Conservation (phyloP, 805 yeast genomes). For the Priceomyces melissophilus region DNA sequence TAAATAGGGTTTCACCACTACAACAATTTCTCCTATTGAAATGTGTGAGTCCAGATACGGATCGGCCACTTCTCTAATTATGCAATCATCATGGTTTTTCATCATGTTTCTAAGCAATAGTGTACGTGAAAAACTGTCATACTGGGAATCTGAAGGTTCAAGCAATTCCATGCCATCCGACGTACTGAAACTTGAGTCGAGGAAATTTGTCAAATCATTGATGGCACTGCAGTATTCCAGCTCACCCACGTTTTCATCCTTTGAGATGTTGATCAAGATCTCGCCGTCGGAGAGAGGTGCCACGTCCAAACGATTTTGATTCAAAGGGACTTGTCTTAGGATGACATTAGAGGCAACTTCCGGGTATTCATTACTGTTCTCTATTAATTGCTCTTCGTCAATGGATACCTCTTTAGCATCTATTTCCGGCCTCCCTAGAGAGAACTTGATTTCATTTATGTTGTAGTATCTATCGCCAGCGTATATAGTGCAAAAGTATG, state of each 20-base stretch:
- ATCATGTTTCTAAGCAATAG: conserved; percentile 23
- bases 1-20: conserved; percentile 27
- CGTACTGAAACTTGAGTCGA: background rate
- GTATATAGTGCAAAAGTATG: conserved; percentile 6
- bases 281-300: conserved; percentile 1
- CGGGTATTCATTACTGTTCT: no score
- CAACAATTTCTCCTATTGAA: conserved; percentile 30
- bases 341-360: conserved; percentile 6
- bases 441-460: conserved; percentile 1
- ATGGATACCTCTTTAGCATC: background rate
- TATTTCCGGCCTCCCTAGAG: background rate
- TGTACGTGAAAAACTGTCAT: conserved; percentile 25
- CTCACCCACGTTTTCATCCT: conserved; percentile 1
- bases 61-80: conserved; percentile 23
- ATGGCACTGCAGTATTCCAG: conserved; percentile 11
- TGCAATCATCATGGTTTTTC: conserved; percentile 11
- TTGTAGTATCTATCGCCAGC: conserved; percentile 3
- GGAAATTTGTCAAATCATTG: background rate
- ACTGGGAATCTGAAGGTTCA: conserved; percentile 14
- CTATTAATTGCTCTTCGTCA: background rate
- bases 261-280: conserved; percentile 2
- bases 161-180: conserved; percentile 1
- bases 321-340: conserved; percentile 9
- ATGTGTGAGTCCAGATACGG: conserved; percentile 24
- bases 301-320: background rate